Conservation (phyloP, 768 basidiomycete genomes). For the Suillus variegatus region DNA sequence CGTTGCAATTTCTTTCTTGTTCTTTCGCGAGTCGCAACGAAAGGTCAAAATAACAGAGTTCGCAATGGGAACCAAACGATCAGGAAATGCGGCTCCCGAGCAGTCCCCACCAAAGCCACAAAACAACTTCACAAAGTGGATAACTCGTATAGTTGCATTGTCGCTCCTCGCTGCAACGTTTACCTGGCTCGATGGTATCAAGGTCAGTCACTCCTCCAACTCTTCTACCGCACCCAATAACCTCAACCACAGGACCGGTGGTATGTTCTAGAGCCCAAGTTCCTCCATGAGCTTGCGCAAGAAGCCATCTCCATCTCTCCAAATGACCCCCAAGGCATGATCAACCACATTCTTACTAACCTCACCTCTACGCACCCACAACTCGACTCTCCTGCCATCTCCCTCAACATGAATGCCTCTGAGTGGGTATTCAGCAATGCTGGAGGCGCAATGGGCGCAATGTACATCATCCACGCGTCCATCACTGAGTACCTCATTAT, state of each 20-base stretch:
- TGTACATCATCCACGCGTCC: slow-evolving; percentile 97
- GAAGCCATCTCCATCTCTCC: slow-evolving; percentile 69
- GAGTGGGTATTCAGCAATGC: slow-evolving; percentile 99
- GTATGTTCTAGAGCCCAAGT: slow-evolving; percentile 80
- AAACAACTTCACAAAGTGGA: slow-evolving; percentile 34
- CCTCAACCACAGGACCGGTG: slow-evolving; percentile 65
- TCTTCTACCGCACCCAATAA: neutral
- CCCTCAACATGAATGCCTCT: slow-evolving; percentile 52
- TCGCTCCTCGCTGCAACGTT: slow-evolving; percentile 38
- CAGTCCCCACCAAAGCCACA: neutral
- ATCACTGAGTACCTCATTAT: slow-evolving; percentile 97
- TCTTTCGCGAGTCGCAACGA: neutral
- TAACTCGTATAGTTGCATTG: slow-evolving; percentile 26
- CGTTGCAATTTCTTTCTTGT: neutral
- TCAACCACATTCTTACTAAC: slow-evolving; percentile 79
- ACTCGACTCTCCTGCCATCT: slow-evolving; percentile 48
- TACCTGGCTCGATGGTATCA: slow-evolving; percentile 61
- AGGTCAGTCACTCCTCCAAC: slow-evolving; percentile 40
- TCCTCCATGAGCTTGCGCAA: slow-evolving; percentile 72
- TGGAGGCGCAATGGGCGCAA: slow-evolving; percentile 96
- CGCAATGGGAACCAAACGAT: slow-evolving; percentile 20
- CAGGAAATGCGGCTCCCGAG: neutral
- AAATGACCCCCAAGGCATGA: slow-evolving; percentile 70
- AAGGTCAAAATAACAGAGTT: neutral
- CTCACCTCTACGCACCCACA: slow-evolving; percentile 73